These are phyloP conservation scores for Aspergillus tanneri DNA, from an alignment of 2,329 filamentous ascomycete genomes.

Conservation along the genomic window DNA sequence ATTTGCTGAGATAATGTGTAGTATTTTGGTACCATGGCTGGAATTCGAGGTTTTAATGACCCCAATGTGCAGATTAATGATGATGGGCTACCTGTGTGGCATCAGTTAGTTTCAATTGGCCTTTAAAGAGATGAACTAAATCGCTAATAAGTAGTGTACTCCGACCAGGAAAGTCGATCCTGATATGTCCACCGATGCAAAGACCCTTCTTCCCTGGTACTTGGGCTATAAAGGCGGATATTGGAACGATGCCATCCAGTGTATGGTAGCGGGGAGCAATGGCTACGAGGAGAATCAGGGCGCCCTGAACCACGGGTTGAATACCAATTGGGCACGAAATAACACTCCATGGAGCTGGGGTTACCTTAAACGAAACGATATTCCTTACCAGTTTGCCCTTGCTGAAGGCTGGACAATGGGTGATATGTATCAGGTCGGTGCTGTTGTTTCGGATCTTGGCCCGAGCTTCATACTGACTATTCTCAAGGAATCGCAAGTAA, in stretches of 20 bases:
- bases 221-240: conserved; percentile 56
- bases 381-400: conserved; percentile 57
- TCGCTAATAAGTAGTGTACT: neutral
- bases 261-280: conserved; percentile 54
- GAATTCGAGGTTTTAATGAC: conserved; percentile 56
- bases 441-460: neutral
- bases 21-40: conserved; percentile 58
- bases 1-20: conserved; percentile 21
- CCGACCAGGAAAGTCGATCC: conserved; percentile 37
- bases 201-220: conserved; percentile 54
- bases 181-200: conserved; percentile 42
- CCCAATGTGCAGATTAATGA: conserved; percentile 55
- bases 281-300: conserved; percentile 54
- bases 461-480: neutral
- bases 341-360: conserved; percentile 57
- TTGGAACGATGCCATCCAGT: conserved; percentile 54
- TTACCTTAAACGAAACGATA: conserved; percentile 52
- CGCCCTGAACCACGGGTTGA: conserved; percentile 52
- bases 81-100: conserved; percentile 47
- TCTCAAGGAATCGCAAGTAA: conserved; percentile 49
- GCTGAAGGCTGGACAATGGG: conserved; percentile 56
- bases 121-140: neutral
- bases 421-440: conserved; percentile 55
- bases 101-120: conserved; percentile 41
- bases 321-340: conserved; percentile 55